Evolutionary conservation across 371 early-diverging fungal species (phyloP).

Genomic region (Basidiobolus meristosporus): DNA sequence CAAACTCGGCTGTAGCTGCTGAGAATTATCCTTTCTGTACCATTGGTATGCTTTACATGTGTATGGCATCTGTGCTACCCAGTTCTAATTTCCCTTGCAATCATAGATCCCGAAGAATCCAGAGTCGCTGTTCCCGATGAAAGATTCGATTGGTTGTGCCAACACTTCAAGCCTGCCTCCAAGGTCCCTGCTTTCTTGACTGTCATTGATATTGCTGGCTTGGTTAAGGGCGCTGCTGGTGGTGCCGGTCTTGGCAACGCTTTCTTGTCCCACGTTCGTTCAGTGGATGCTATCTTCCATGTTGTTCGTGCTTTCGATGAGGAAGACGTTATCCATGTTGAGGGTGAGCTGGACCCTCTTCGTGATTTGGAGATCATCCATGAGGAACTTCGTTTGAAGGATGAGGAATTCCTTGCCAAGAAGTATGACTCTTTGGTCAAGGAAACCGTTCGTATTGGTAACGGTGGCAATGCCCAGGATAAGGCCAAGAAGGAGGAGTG

Average conservation of each 20-base stretch:
- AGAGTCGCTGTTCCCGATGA: conserved; percentile 84
- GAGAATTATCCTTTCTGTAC: conserved; percentile 81
- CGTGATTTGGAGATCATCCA: conserved; percentile 94
- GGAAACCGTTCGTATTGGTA: conserved; percentile 40
- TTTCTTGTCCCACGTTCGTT: conserved; percentile 92
- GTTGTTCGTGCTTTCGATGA: conserved; percentile 57
- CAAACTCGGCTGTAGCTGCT: conserved; percentile 71
- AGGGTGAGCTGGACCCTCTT: conserved; percentile 85
- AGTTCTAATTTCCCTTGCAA: not conserved
- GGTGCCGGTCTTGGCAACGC: conserved; percentile 96
- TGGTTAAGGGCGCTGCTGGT: conserved; percentile 85
- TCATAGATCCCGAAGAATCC: conserved; percentile 81
- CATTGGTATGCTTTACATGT: conserved; percentile 20
- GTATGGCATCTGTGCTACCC: not conserved
- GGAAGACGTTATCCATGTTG: conserved; percentile 73
- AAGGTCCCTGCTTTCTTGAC: conserved; percentile 67
- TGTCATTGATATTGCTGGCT: conserved; percentile 97
- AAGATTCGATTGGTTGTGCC: conserved; percentile 77
- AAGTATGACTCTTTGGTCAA: conserved; percentile 28
- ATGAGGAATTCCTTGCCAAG: conserved; percentile 71
- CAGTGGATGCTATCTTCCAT: conserved; percentile 98
- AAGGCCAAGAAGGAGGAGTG: conserved; percentile 85
- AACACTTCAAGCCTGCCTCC: conserved; percentile 23
- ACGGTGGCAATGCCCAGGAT: conserved; percentile 59
- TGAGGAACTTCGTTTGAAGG: conserved; percentile 90